Evolutionary conservation across 2,329 filamentous ascomycete species (phyloP), one percentile per base, ranked within the genome.

Genomic region (Colletotrichum truncatum): DNA sequence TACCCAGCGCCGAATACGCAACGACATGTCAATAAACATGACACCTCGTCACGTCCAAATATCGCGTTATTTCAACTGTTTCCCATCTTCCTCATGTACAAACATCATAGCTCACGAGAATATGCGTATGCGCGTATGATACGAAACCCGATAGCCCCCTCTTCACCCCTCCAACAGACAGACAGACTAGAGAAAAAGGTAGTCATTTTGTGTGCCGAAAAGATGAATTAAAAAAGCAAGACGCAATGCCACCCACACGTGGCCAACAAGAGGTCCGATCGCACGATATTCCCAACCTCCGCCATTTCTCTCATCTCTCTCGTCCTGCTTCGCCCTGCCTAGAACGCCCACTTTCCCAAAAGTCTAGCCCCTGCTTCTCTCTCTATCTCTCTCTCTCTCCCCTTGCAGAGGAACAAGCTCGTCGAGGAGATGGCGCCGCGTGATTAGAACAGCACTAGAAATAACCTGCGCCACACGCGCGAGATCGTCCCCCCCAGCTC

Each of bases 361-460:
- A n/a, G n/a, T n/a, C n/a, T n/a, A n/a, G n/a, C n/a, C n/a, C n/a
- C n/a, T n/a, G n/a, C n/a, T n/a, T n/a, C n/a, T n/a, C n/a, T n/a
- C n/a, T n/a, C n/a, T n/a, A n/a, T n/a, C n/a, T n/a, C 12, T 32
- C 30, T 32, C 12, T 39, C 36, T n/a, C 36, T 16, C 23, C 46
- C 46, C 45, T 51, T 16, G 39, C 32, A 36, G 43, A 32, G 26
- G 46, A 32, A 23, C 43, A 30, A 36, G 34, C 55, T 26, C 21
- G n/a, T 26, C 10, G 11, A 30, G n/a, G 34, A 4, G 26, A n/a
- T 32, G 53, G 53, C 25, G 34, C 55, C 25, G 43, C 45, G 23
- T 25, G 16, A 32, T 11, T 57, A 41, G 59, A 57, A 57, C 43
- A 21, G 34, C 52, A 28, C 59, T 63, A 63, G 59, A 57, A 63